phyloP scores from a whole-genome alignment of 2,329 filamentous ascomycete species.

The Lecanosticta acicola region DNA sequence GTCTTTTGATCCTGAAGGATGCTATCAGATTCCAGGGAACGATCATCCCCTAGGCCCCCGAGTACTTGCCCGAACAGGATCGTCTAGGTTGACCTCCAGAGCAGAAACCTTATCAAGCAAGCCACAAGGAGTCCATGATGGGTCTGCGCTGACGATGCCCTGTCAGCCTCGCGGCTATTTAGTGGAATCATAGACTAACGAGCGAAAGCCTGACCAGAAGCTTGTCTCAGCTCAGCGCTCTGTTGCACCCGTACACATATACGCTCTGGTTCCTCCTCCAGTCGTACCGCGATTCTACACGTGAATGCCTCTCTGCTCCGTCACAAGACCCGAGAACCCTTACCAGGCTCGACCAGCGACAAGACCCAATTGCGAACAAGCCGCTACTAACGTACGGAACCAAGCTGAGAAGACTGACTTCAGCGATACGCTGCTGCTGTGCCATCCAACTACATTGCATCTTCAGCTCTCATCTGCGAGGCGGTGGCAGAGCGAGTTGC shows the following conservation, averaged over 20 bases:
- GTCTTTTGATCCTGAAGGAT: slow-evolving; percentile 5
- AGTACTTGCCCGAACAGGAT: not conserved
- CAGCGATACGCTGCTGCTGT: not conserved
- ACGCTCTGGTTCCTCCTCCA: not conserved
- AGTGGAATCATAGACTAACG: slow-evolving; percentile 3
- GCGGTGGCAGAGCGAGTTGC: not conserved
- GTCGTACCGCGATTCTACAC: not conserved
- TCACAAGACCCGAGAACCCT: not conserved
- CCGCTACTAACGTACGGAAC: not conserved
- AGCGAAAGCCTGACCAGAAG: slow-evolving; percentile 11
- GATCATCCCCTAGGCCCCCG: not conserved
- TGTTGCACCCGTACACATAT: slow-evolving; percentile 1
- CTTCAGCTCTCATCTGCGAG: not conserved
- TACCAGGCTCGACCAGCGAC: too few species aligned
- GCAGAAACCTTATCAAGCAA: slow-evolving; percentile 7
- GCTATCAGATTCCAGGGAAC: not conserved
- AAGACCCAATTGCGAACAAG: too few species aligned
- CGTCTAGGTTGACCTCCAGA: not conserved
- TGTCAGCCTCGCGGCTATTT: slow-evolving; percentile 3
- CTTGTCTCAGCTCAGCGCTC: slow-evolving; percentile 16
- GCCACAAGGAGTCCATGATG: slow-evolving; percentile 1
- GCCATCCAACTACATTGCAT: not conserved
- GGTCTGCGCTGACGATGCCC: not conserved
- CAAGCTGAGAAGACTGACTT: not conserved
- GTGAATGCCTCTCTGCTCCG: not conserved